Evolutionary conservation across 495 filamentous ascomycete species (phyloP).

Genomic region (Penicillium cataractarum): DNA sequence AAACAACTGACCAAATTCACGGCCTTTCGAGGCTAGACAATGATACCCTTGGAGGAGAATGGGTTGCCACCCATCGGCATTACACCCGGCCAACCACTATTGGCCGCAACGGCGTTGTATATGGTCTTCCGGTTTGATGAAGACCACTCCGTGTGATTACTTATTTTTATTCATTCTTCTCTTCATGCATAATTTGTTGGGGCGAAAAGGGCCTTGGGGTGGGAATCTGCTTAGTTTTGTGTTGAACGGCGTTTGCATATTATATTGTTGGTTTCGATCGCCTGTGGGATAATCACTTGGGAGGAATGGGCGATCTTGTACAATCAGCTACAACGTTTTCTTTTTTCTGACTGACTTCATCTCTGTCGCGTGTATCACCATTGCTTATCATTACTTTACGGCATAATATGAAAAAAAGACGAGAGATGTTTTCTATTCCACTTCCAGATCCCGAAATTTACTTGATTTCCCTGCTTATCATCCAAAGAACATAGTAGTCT

Average conservation of each 20-base stretch:
- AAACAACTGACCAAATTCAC: neutral
- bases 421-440: conserved; percentile 1
- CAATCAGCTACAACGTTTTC: conserved; percentile 29
- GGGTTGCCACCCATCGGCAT: conserved; percentile 22
- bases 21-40: conserved; percentile 11
- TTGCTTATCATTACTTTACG: conserved; percentile 14
- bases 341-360: conserved; percentile 16
- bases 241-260: conserved; percentile 32
- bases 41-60: conserved; percentile 36
- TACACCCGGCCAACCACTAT: conserved; percentile 24
- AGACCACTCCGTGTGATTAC: conserved; percentile 26
- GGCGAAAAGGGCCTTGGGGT: conserved; percentile 26
- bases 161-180: conserved; percentile 18
- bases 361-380: conserved; percentile 26
- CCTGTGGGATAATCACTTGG: conserved; percentile 26
- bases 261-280: conserved; percentile 19
- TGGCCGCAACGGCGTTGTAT: conserved; percentile 44
- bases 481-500: neutral
- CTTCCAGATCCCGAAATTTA: neutral
- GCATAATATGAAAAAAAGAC: conserved; percentile 26
- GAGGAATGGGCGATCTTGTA: conserved; percentile 30
- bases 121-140: conserved; percentile 27
- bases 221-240: conserved; percentile 20
- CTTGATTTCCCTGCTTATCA: neutral
- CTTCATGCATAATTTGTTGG: conserved; percentile 37